Conservation (phyloP, 441 rosid species). For the Eruca vesicaria region DNA sequence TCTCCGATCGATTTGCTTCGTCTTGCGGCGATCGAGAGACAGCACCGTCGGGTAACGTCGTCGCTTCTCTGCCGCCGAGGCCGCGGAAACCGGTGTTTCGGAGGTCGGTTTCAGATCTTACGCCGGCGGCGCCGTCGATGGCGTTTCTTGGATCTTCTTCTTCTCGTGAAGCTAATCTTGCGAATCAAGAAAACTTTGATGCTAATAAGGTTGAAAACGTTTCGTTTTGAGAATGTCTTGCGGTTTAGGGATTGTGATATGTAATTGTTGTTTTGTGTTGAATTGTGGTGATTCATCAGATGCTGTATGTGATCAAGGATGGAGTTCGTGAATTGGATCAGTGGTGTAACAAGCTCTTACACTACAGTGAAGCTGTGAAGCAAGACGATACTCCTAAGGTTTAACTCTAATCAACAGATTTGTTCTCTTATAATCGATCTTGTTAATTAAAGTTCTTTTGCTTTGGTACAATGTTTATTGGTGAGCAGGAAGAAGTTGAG, state of each 20-base stretch:
- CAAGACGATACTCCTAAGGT: conserved; percentile 30
- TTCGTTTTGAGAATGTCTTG: neutral
- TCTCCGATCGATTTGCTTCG: conserved; percentile 31
- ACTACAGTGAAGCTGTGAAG: conserved; percentile 29
- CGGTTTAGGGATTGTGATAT: neutral
- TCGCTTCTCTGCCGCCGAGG: conserved; percentile 32
- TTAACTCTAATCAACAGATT: neutral
- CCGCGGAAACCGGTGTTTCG: conserved; percentile 21
- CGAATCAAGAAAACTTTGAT: conserved; percentile 19
- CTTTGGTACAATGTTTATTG: neutral
- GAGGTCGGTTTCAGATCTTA: conserved; percentile 35
- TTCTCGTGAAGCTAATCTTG: conserved; percentile 15
- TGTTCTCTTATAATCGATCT: conserved; percentile 5
- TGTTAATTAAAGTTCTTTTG: neutral
- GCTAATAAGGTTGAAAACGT: conserved; percentile 21
- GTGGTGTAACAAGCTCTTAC: conserved; percentile 37
- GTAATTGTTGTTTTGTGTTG: neutral
- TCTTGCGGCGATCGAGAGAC: conserved; percentile 15
- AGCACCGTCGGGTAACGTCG: conserved; percentile 16
- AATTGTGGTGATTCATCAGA: neutral
- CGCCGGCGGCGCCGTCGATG: conserved; percentile 22
- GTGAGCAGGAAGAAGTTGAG: conserved; percentile 20
- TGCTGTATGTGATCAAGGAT: conserved; percentile 34
- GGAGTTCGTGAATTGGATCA: conserved; percentile 39
- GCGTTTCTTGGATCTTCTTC: conserved; percentile 17